Percentiles rank a stretch among this genome's conserved stretches.
phyloP scores from a whole-genome alignment of 2,329 filamentous ascomycete genomes.

The Tothia fuscella region DNA sequence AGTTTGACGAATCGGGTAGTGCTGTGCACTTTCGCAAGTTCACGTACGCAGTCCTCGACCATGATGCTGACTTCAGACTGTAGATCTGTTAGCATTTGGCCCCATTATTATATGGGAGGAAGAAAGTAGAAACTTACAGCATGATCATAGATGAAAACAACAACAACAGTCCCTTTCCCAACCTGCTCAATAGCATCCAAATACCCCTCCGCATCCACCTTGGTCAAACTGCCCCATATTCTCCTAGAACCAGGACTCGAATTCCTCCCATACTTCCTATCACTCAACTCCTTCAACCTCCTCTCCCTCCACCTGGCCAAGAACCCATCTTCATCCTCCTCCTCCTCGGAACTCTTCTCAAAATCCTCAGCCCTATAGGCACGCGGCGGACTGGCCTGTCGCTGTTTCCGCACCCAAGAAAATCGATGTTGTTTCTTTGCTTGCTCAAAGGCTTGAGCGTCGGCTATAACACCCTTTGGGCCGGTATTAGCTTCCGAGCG shows the following conservation, averaged over 20 bases:
- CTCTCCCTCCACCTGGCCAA: slow-evolving; percentile 75
- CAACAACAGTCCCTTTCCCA: slow-evolving; percentile 64
- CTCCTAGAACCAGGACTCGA: slow-evolving; percentile 49
- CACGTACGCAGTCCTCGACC: slow-evolving; percentile 65
- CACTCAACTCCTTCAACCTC: slow-evolving; percentile 64
- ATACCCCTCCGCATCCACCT: slow-evolving; percentile 82
- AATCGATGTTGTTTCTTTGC: slow-evolving; percentile 31
- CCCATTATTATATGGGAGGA: slow-evolving; percentile 1
- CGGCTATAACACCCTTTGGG: slow-evolving; percentile 78
- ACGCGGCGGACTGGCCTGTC: slow-evolving; percentile 14
- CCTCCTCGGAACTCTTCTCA: slow-evolving; percentile 7
- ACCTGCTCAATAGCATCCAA: slow-evolving; percentile 95
- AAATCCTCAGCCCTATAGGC: slow-evolving; percentile 17
- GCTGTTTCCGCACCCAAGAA: background rate
- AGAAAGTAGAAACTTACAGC: slow-evolving; percentile 46
- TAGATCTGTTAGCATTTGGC: background rate
- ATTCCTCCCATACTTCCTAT: slow-evolving; percentile 31
- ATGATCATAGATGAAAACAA: slow-evolving; percentile 87
- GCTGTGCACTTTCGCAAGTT: slow-evolving; percentile 59
- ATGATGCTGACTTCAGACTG: slow-evolving; percentile 69
- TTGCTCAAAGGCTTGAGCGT: slow-evolving; percentile 64
- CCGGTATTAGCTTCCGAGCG: slow-evolving; percentile 61
- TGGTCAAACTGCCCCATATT: slow-evolving; percentile 66
- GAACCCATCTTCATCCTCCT: slow-evolving; percentile 63
- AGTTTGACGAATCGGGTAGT: slow-evolving; percentile 81